Conservation (phyloP, 164 flowering plant species). For the Macadamia integrifolia region DNA sequence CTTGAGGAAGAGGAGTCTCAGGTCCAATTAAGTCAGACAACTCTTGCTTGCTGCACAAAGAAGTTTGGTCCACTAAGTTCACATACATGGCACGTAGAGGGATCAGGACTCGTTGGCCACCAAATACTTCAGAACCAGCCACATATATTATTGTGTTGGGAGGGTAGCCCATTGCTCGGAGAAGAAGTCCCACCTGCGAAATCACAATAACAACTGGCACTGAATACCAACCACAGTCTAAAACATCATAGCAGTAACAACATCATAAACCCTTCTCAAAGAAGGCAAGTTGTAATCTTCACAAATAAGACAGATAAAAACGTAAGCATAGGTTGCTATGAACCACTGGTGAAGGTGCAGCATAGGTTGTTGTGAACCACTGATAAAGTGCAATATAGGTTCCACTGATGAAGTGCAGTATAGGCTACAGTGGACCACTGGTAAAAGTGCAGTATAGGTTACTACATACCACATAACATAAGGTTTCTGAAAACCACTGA, state of each 20-base stretch:
- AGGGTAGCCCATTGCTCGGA: slow-evolving; percentile 91
- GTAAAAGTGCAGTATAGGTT: no score
- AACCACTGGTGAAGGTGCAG: no score
- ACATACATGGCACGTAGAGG: slow-evolving; percentile 88
- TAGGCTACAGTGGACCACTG: no score
- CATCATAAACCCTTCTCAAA: neutral
- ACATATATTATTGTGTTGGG: slow-evolving; percentile 74
- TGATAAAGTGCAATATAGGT: no score
- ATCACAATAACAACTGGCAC: neutral
- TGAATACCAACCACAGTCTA: no score
- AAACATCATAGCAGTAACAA: neutral
- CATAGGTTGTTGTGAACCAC: no score
- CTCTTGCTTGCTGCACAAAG: slow-evolving; percentile 73
- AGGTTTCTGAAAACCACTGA: no score
- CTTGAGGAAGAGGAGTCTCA: slow-evolving; percentile 53
- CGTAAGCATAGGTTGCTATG: no score
- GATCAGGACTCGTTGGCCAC: slow-evolving; percentile 87
- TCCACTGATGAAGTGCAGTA: no score
- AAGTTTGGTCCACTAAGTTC: slow-evolving; percentile 75
- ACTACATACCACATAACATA: no score
- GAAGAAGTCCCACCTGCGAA: slow-evolving; percentile 85
- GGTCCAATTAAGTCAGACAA: slow-evolving; percentile 56
- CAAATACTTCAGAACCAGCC: slow-evolving; percentile 87
- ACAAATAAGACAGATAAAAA: neutral
- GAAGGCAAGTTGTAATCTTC: no score